Conservation (phyloP, 1,284 basidiomycete genomes). For the Apiotrichum brassicae region DNA sequence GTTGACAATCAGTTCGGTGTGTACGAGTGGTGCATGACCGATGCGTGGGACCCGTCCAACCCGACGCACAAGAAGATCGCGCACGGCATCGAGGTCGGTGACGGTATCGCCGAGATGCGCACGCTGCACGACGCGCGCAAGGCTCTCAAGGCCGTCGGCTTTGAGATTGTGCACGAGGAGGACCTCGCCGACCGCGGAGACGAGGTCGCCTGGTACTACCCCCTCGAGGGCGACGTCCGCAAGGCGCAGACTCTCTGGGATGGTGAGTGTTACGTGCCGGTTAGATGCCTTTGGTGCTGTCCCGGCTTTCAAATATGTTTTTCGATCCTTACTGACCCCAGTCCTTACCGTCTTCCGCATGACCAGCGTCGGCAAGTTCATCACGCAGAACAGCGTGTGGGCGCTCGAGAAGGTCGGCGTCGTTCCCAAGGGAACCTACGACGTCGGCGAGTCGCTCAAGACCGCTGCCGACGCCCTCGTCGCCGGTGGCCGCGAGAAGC, state of each 20-base stretch:
- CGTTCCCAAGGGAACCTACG: conserved; percentile 86
- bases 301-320: no score
- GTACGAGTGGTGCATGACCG: conserved; percentile 99
- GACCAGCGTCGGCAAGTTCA: conserved; percentile 76
- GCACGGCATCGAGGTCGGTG: conserved; percentile 83
- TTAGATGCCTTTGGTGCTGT: no score
- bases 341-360: conserved; percentile 79
- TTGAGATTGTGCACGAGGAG: conserved; percentile 84
- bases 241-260: conserved; percentile 96
- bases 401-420: conserved; percentile 71
- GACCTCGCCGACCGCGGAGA: conserved; percentile 80
- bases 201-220: conserved; percentile 88
- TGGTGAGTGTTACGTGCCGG: conserved; percentile 47
- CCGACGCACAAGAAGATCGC: conserved; percentile 86
- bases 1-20: conserved; percentile 68
- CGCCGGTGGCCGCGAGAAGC: conserved; percentile 78
- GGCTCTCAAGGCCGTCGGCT: conserved; percentile 79
- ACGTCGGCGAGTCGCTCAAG: conserved; percentile 85
- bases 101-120: conserved; percentile 98
- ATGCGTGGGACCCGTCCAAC: conserved; percentile 79
- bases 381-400: conserved; percentile 76
- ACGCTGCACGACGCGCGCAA: conserved; percentile 64
- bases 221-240: conserved; percentile 82
- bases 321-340: conserved; percentile 6
- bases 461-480: conserved; percentile 74